Evolutionary conservation across 352 stramenopile species (phyloP), one percentile per base, ranked within the genome.

Genomic region (Phytophthora fragariaefolia): DNA sequence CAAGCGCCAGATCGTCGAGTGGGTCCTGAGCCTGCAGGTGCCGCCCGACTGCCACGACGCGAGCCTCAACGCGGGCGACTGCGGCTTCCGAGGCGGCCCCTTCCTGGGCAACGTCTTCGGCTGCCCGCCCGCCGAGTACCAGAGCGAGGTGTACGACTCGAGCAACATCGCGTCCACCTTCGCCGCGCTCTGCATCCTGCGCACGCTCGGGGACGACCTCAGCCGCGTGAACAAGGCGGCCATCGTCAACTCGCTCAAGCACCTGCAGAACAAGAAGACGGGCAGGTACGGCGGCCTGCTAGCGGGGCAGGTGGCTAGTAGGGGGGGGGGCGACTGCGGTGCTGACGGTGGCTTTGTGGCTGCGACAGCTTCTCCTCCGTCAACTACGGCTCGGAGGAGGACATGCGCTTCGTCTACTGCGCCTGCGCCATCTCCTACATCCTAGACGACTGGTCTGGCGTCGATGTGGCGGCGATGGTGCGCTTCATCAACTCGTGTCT

Each of bases 341-440:
- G 30, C 23, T 46, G n/a, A 27, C 7, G 30, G 28, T 34, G 28
- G 28, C 12, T 34, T 10, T 34, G 12, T 10, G 7, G 7, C 7
- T 9, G n/a, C 20, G 23, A n/a, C 58, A 95, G 84, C 73, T 97
- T 96, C 58, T 85, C 69, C 54, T 87, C 87, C 0, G 58, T 87
- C 15, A 82, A 74, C 6, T 77, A 74, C 32, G 90, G 89, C 2
- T 95, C 86, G 0, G 90, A 97, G 54, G 76, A 96, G 50, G 90
- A 97, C 57, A 91, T 96, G 79, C 86, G 90, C 58, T 96, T 97
- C 55, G 83, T 96, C 7, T 97, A 85, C 66, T 96, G 90, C 64
- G 90, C 89, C 5, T 93, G 89, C 46, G 89, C 89, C 32, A 95
- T 97, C 56, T 96, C 90, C 9, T 74, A 93, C 68, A 83, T 96